phyloP scores from a whole-genome alignment of 805 yeast species.

The Lipomyces mesembrius region DNA sequence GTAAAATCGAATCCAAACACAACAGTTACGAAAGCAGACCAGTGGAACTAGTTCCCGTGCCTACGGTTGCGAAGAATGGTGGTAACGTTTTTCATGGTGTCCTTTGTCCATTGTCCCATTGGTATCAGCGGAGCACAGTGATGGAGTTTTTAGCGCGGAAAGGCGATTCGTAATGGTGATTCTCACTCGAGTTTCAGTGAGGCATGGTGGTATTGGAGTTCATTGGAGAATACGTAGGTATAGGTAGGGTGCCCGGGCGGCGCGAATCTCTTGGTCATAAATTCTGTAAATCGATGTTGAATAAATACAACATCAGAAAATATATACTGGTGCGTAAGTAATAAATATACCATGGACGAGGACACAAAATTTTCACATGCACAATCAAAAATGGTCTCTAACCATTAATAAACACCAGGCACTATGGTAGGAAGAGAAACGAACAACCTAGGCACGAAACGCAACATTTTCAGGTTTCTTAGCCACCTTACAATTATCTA shows the following conservation, averaged over 20 bases:
- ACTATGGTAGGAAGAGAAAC: not conserved
- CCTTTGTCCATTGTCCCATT: not conserved
- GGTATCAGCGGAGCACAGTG: conserved; percentile 11
- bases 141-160: conserved; percentile 7
- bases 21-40: not conserved
- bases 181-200: not conserved
- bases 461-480: not conserved
- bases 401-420: not conserved
- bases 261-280: not conserved
- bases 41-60: conserved; percentile 5
- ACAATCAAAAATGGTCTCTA: not conserved
- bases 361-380: not conserved
- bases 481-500: not conserved
- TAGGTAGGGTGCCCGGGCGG: not conserved
- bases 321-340: not conserved
- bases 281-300: not conserved
- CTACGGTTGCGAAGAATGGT: conserved; percentile 5
- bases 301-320: not conserved
- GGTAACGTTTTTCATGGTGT: conserved; percentile 4
- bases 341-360: not conserved
- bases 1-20: not conserved
- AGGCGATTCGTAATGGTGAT: not conserved
- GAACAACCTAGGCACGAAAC: not conserved
- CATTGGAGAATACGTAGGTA: not conserved
- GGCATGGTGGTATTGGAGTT: not conserved